Percentiles rank a stretch among this genome's conserved stretches.
Evolutionary conservation across 2,329 filamentous ascomycete species (phyloP).

Genomic region (Dactylellina leptospora): DNA sequence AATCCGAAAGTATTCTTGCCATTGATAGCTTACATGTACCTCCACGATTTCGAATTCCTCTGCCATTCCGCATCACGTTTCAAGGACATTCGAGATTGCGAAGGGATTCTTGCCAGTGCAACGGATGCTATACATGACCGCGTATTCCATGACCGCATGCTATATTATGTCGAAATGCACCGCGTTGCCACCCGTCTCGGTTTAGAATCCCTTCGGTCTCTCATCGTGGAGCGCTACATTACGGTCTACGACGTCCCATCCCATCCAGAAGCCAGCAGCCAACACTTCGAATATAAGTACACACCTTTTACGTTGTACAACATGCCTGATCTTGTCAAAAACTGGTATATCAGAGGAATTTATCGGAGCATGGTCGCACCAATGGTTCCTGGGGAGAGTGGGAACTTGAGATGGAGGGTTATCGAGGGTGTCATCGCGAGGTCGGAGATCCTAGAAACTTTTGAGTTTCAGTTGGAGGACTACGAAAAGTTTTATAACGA

Average conservation of each 20-base stretch:
- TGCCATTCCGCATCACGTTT: neutral
- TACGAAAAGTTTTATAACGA: constrained; percentile 1
- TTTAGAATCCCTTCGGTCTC: neutral
- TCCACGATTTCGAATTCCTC: constrained; percentile 23
- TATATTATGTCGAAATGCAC: constrained; percentile 24
- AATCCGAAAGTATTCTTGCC: neutral
- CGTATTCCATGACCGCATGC: constrained; percentile 8
- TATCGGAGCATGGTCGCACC: neutral
- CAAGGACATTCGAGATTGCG: neutral
- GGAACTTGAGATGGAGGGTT: constrained; percentile 18
- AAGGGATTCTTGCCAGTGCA: neutral
- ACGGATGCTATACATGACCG: constrained; percentile 11
- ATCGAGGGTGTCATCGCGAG: constrained; percentile 14
- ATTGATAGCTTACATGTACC: constrained; percentile 21
- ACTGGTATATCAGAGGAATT: constrained; percentile 3
- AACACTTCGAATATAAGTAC: constrained; percentile 5
- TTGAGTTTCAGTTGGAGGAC: constrained; percentile 26
- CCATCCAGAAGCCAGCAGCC: constrained; percentile 6
- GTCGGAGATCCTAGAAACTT: constrained; percentile 15
- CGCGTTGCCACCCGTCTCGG: constrained; percentile 4
- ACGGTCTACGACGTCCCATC: constrained; percentile 20
- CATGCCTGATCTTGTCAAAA: constrained; percentile 23
- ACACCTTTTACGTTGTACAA: constrained; percentile 30
- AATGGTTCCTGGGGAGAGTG: constrained; percentile 12
- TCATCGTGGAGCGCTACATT: constrained; percentile 22